Base-by-base conservation (phyloP, 2,329 filamentous ascomycete species). In the Seiridium unicorne region DNA sequence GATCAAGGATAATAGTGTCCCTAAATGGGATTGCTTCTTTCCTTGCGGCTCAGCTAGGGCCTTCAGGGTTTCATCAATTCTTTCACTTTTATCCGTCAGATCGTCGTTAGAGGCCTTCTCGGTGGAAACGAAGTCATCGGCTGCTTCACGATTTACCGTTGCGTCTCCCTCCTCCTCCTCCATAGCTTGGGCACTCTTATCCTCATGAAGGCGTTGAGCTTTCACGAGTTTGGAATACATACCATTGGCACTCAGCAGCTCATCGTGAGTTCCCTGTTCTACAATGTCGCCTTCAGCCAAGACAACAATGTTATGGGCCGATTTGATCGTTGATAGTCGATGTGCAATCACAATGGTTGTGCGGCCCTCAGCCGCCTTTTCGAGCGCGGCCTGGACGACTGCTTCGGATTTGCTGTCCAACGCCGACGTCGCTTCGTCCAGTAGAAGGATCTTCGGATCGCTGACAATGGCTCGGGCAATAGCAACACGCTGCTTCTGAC, bases 321-420 rank as follows among this genome's bases (percentile, higher is more conserved):
- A 92, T 70, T 96, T 91, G 59, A 97, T 96, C 0, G 93, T 97
- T 68, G 87, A 91, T 5, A 97, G 78, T 34, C 93, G 82, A 75
- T 97, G 93, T 2, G 94, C 93, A 1, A 97, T 93, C 0, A 92
- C 92, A 63, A 97, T 93, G 0, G 93, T 97, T 6, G 92, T 96
- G 53, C 92, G 84, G 44, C 87, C 91, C 78, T 90, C 87, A n/a
- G 91, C 88, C 2, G 91, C 92, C 60, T 86, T 86, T 72, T 96
- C 89, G 18, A 93, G 80, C 0, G 90, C 91, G 1, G 84, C 86
- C 75, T 93, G 90, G 26, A 93, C 90, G 1, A 91, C 84, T 67
- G 90, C 86, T 74, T 93, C 90, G 3, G 81, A 85, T 73, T 90
- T 87, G 0, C 84, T 87, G 70, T 91, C 91, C 3, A 95, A 77